phyloP scores from a whole-genome alignment of 75 land plant genomes.

The Sequoiadendron giganteum region DNA sequence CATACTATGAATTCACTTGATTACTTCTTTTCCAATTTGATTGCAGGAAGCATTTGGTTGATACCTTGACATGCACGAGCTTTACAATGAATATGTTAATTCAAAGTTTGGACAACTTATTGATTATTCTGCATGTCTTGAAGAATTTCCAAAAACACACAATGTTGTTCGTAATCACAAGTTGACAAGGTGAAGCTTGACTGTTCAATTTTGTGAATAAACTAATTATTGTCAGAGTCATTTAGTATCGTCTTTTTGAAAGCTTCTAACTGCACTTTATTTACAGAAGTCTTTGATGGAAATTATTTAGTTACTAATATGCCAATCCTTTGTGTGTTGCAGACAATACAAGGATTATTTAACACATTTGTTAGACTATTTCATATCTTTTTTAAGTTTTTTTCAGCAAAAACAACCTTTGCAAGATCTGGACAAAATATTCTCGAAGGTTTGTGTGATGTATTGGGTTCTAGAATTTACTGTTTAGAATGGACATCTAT shows the following conservation, averaged over 20 bases:
- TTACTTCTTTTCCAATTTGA: not conserved
- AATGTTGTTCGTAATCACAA: slow-evolving; percentile 61
- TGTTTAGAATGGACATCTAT: not conserved
- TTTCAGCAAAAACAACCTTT: slow-evolving; percentile 90
- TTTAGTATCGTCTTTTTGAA: not conserved
- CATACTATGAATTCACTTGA: not conserved
- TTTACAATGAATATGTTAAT: slow-evolving; percentile 81
- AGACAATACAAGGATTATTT: slow-evolving; percentile 88
- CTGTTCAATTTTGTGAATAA: not conserved
- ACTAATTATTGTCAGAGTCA: not conserved
- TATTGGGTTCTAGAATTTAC: not conserved
- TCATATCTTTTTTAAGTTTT: slow-evolving; percentile 78
- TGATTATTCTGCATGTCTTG: slow-evolving; percentile 83
- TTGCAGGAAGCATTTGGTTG: slow-evolving; percentile 90
- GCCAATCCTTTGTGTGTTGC: slow-evolving; percentile 14
- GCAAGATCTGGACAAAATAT: slow-evolving; percentile 82
- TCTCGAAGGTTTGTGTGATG: slow-evolving; percentile 64
- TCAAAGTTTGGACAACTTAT: slow-evolving; percentile 79
- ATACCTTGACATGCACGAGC: slow-evolving; percentile 93
- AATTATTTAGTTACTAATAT: not conserved
- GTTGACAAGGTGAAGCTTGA: slow-evolving; percentile 52
- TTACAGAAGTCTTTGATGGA: not conserved
- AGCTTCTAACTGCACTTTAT: not conserved
- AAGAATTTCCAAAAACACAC: slow-evolving; percentile 69
- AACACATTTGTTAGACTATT: slow-evolving; percentile 62